Base-by-base conservation (phyloP, 768 basidiomycete genomes). In the Termitomyces sp. region DNA sequence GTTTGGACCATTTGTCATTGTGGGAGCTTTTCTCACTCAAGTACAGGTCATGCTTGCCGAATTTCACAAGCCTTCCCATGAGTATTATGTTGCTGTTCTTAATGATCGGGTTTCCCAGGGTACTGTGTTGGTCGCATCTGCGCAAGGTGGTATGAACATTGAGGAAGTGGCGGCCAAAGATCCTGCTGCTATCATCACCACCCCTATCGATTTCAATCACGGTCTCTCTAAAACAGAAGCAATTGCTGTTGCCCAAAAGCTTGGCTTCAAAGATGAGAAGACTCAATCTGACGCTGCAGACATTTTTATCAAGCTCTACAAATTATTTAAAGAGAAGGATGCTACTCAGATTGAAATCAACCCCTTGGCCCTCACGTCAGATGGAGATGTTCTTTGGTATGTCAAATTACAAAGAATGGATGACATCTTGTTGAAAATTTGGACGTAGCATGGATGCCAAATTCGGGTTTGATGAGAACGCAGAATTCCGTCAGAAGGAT, bases 261-360 rank as follows among this genome's bases (percentile, higher is more conserved):
- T 99, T 53, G 97, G 96, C 2, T 94, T 98, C 78, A 85, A 86
- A 70, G 79, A 79, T 59, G 81, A 84, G 28, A 69, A 74, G 28
- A 81, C 90, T 3, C 86, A 90, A 68, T 79, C 82, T 54, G 86
- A 97, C 69, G 97, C 97, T 11, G 96, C 95, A 0, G 85, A 92
- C 63, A 92, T 92, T 63, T 98, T 99, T 73, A 82, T 90, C 66
- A 90, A 95, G 66, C 82, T 99, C 56, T 98, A 97, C 79, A 88
- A 83, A 67, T 88, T 99, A 68, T 98, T 97, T 83, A 97, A 94
- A 75, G 95, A 98, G 58, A 98, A 95, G 78, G 97, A 99, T 69
- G 94, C 97, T 1, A 98, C 96, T 14, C 97, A 98, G 74, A 97
- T 99, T 66, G 97, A 99, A 76, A 99, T 99, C 72, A 99, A 99